A percentile compares a stretch with the other conserved stretches of the same genome.
Evolutionary conservation across 2,329 filamentous ascomycete species (phyloP).

Genomic region (Colletotrichum spinosum): DNA sequence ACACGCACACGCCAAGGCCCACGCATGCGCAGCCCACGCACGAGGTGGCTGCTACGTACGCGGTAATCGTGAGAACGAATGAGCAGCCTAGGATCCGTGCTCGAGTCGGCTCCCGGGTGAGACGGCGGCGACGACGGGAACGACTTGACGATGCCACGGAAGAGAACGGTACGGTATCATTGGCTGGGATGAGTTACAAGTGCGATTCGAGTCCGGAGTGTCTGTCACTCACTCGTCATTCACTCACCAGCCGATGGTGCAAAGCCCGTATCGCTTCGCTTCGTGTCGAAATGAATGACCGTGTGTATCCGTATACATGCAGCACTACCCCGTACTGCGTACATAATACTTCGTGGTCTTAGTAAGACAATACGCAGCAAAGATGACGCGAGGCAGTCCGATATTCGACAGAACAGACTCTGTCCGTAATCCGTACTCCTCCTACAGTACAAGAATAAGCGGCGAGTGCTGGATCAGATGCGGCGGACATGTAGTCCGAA

Average conservation of each 20-base stretch:
- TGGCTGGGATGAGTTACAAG: not conserved
- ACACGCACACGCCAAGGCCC: not conserved
- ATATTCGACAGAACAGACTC: too few relatives aligned
- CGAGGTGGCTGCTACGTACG: not conserved
- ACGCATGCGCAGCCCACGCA: not conserved
- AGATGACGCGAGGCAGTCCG: too few relatives aligned
- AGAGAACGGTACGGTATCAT: not conserved
- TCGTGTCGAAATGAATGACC: slow-evolving; percentile 1
- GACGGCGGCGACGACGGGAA: slow-evolving; percentile 1
- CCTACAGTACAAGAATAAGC: too few relatives aligned
- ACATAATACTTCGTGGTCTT: not conserved
- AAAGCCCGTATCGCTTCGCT: slow-evolving; percentile 18
- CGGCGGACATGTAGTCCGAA: too few relatives aligned
- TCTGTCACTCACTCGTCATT: not conserved
- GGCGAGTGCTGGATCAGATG: too few relatives aligned
- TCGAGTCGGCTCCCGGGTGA: slow-evolving; percentile 26
- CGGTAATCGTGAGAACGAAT: not conserved
- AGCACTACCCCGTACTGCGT: too few relatives aligned
- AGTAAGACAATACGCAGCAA: slow-evolving; percentile 4
- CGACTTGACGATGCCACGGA: not conserved
- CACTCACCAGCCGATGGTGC: not conserved
- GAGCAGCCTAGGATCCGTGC: slow-evolving; percentile 16
- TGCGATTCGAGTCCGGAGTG: slow-evolving; percentile 8
- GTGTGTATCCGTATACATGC: too few relatives aligned
- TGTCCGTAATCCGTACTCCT: too few relatives aligned